Base-by-base conservation (phyloP, 495 filamentous ascomycete genomes). In the Choiromyces venosus region DNA sequence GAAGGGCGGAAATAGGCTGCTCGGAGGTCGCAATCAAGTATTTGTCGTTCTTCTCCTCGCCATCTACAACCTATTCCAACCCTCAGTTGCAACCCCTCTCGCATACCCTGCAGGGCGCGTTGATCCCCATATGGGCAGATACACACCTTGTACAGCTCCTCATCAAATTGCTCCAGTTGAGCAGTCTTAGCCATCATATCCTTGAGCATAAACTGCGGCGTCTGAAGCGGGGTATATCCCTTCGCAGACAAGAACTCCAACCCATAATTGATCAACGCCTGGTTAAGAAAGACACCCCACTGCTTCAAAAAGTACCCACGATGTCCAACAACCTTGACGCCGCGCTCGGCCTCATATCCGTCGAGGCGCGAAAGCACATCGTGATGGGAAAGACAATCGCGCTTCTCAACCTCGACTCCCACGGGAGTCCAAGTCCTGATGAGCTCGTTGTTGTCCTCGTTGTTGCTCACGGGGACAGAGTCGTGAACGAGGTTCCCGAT, bases 141-240 rank as follows among this genome's bases (percentile, higher is more conserved):
- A 61, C 52, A 61, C 7, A 61, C 52, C 84, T 99, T 98, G 85
- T 99, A 99, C 52, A 98, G 83, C 80, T 98, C 93, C 82, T 99
- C 95, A 77, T 98, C 95, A 79, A 98, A 99, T 76, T 98, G 92
- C 80, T 94, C 93, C 25, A 99, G 88, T 84, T 99, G 96, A 4
- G 95, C 95, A 1, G 95, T 99, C 85, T 97, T 97, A n/a, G 93
- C 95, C 96, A 98, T 98, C 82, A 92, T 90, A 52, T 96, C 92
- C 83, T 89, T 90, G 68, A 94, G 87, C 95, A 98, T 98, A 85
- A 99, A 97, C 76, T 93, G 93, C 3, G 95, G 95, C 16, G 94
- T 92, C 81, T 96, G 93, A 70, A 95, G 91, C 3, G 93, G 89
- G n/a, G 86, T 93, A 83, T 96, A 98, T 33, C 84, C 91, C 86